Evolutionary conservation across 306 rosid genomes (phyloP).

Genomic region (Trifolium subterraneum): DNA sequence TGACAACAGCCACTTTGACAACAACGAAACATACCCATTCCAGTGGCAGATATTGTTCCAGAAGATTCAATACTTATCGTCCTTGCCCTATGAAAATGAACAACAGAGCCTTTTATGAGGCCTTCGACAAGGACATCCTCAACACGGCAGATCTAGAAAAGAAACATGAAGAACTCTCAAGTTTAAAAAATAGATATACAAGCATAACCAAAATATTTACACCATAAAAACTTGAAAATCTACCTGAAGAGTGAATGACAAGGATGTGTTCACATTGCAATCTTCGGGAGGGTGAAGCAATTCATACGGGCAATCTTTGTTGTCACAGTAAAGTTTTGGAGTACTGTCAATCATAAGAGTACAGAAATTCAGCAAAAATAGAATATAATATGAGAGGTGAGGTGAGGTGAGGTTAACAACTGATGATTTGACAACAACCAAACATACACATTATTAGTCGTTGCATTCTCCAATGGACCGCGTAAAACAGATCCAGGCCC

Average conservation of each 20-base stretch:
- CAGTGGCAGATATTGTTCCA: slow-evolving; percentile 87
- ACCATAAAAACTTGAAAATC: slow-evolving; percentile 32
- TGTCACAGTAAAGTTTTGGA: slow-evolving; percentile 82
- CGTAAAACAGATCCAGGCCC: slow-evolving; percentile 97
- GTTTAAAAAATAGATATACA: slow-evolving; percentile 38
- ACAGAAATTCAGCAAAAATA: slow-evolving; percentile 36
- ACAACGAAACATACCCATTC: slow-evolving; percentile 74
- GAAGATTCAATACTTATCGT: slow-evolving; percentile 72
- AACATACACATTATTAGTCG: slow-evolving; percentile 81
- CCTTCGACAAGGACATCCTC: slow-evolving; percentile 92
- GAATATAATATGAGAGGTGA: slow-evolving; percentile 28
- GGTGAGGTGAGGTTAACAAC: slow-evolving; percentile 36
- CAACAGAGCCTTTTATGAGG: slow-evolving; percentile 91
- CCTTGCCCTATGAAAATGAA: slow-evolving; percentile 98
- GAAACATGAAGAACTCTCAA: slow-evolving; percentile 42
- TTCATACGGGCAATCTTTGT: slow-evolving; percentile 75
- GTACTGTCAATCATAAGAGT: slow-evolving; percentile 59
- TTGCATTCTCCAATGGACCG: slow-evolving; percentile 90
- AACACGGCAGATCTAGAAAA: slow-evolving; percentile 86
- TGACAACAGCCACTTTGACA: slow-evolving; percentile 9
- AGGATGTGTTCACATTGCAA: slow-evolving; percentile 95
- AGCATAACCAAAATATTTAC: slow-evolving; percentile 30
- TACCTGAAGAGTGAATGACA: slow-evolving; percentile 97
- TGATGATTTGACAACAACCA: slow-evolving; percentile 38
- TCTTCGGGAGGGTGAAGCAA: slow-evolving; percentile 95